Conservation (phyloP, 2,329 filamentous ascomycete genomes). For the Trichoderma atroviride region DNA sequence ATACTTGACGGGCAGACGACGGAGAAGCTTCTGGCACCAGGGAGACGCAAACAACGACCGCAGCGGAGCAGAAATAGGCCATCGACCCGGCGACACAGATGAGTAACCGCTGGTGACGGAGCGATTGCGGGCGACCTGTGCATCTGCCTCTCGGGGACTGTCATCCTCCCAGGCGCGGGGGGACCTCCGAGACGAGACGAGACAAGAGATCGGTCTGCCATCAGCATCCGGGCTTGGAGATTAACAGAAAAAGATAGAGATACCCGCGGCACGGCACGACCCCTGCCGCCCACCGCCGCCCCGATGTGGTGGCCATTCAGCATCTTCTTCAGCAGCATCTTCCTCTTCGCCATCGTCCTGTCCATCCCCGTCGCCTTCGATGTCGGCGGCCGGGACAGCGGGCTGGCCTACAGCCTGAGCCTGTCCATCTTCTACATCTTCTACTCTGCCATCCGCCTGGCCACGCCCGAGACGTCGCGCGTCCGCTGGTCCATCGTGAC, state of each 20-base stretch:
- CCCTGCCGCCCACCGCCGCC: conserved; percentile 38
- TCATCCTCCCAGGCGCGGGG: conserved; percentile 9
- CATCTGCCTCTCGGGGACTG: conserved; percentile 23
- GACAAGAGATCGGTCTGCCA: not conserved
- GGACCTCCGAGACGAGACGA: not conserved
- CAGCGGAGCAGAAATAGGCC: not conserved
- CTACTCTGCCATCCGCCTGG: conserved; percentile 78
- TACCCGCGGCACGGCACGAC: conserved; percentile 26
- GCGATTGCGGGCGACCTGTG: conserved; percentile 26
- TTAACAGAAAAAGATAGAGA: not conserved
- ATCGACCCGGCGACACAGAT: conserved; percentile 12
- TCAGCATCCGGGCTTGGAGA: not conserved
- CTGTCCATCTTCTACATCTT: conserved; percentile 89
- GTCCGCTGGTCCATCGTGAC: conserved; percentile 72
- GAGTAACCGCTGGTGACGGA: conserved; percentile 25
- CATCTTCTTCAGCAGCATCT: conserved; percentile 76
- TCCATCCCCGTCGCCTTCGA: conserved; percentile 97
- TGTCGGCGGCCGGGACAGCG: conserved; percentile 92
- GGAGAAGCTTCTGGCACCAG: not conserved
- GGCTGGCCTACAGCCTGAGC: conserved; percentile 88
- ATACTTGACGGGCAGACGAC: not conserved
- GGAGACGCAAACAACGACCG: not conserved
- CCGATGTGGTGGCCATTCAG: conserved; percentile 83
- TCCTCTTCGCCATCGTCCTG: conserved; percentile 89
- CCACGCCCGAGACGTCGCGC: conserved; percentile 77